These are phyloP conservation scores for Cyphellophora attinorum DNA, from an alignment of 2,329 filamentous ascomycete species.

Conservation along the genomic window DNA sequence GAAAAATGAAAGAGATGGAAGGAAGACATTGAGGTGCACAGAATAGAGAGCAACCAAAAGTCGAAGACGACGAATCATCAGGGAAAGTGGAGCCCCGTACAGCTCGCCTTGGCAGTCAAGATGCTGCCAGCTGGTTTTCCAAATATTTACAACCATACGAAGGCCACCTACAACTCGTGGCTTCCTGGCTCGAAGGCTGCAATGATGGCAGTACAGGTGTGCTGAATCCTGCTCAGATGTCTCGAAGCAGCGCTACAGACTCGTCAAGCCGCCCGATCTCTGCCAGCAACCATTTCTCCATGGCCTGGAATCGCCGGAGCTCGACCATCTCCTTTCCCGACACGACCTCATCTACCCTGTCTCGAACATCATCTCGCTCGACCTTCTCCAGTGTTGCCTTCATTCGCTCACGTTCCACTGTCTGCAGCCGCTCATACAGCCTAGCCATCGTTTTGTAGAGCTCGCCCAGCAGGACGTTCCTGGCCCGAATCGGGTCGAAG, in stretches of 20 bases:
- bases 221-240: too few species aligned
- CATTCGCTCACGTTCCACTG: constrained; percentile 61
- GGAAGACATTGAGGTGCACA: too few species aligned
- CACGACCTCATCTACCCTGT: constrained; percentile 72
- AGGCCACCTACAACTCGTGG: too few species aligned
- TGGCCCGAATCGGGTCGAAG: constrained; percentile 67
- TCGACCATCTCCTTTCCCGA: constrained; percentile 62
- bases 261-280: constrained; percentile 78
- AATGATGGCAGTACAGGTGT: too few species aligned
- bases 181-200: too few species aligned
- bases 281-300: constrained; percentile 62
- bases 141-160: too few species aligned
- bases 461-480: constrained; percentile 63
- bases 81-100: too few species aligned
- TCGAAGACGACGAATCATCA: too few species aligned
- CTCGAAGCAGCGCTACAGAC: constrained; percentile 70
- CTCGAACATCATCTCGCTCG: constrained; percentile 75
- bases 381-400: constrained; percentile 69
- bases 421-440: constrained; percentile 65
- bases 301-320: constrained; percentile 52
- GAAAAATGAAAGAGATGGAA: too few species aligned
- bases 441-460: constrained; percentile 86
- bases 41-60: too few species aligned
- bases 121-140: too few species aligned
- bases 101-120: too few species aligned